phyloP scores from a whole-genome alignment of 257 asterid species.

The Rauvolfia tetraphylla region DNA sequence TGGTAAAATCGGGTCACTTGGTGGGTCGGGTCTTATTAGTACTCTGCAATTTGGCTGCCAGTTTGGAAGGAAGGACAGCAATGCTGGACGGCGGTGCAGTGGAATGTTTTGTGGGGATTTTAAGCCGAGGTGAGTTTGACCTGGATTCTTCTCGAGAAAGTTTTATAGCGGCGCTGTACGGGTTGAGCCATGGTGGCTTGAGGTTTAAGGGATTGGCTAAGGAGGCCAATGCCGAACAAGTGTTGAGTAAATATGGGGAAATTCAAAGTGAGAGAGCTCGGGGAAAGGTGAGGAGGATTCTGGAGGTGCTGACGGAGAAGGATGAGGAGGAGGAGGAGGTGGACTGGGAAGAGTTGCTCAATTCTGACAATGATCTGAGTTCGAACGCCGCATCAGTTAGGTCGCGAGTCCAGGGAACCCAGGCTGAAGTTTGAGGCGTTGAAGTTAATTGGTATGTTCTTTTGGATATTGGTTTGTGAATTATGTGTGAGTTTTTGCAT shows the following conservation, averaged over 20 bases:
- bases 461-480: slow-evolving; percentile 19
- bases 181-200: slow-evolving; percentile 86
- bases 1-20: slow-evolving; percentile 70
- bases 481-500: not conserved
- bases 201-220: slow-evolving; percentile 89
- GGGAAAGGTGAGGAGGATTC: slow-evolving; percentile 49
- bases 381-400: not conserved
- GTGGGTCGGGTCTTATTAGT: slow-evolving; percentile 55
- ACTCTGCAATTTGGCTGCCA: slow-evolving; percentile 61
- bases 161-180: slow-evolving; percentile 59
- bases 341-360: slow-evolving; percentile 89
- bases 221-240: slow-evolving; percentile 78
- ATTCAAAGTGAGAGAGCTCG: slow-evolving; percentile 39
- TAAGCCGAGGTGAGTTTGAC: slow-evolving; percentile 45
- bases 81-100: slow-evolving; percentile 64
- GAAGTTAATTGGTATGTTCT: not conserved
- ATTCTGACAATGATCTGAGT: slow-evolving; percentile 47
- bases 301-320: slow-evolving; percentile 63
- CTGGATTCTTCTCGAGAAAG: slow-evolving; percentile 49
- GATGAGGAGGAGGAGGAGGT: slow-evolving; percentile 77
- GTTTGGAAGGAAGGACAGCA: slow-evolving; percentile 77
- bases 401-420: not conserved
- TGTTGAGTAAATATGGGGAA: slow-evolving; percentile 48
- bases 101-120: slow-evolving; percentile 54
- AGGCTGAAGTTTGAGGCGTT: slow-evolving; percentile 6